Evolutionary conservation across 306 rosid genomes (phyloP).

Genomic region (Vigna angularis): DNA sequence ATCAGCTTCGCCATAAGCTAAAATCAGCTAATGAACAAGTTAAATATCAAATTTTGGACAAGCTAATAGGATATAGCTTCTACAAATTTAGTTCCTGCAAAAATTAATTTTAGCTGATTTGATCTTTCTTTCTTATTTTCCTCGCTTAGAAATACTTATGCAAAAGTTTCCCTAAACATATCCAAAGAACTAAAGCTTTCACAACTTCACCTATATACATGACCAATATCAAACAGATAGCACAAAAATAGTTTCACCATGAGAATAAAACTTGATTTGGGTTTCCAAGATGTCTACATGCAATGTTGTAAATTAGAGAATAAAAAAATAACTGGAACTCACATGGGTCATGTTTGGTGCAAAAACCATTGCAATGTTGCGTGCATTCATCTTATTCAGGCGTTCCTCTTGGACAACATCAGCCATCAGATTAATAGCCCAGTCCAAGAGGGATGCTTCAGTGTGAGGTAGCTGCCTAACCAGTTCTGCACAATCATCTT

Average conservation of each 20-base stretch:
- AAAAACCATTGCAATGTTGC: constrained; percentile 92
- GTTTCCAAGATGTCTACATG: neutral
- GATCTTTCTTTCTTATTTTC: no score
- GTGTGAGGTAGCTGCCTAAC: constrained; percentile 68
- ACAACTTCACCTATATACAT: no score
- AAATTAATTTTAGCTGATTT: no score
- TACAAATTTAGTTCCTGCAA: no score
- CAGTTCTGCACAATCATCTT: constrained; percentile 77
- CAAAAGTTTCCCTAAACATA: no score
- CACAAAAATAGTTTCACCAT: neutral
- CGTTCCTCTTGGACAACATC: constrained; percentile 84
- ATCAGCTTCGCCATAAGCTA: no score
- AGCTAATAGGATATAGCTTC: no score
- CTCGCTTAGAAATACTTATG: no score
- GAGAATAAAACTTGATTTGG: neutral
- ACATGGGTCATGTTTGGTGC: constrained; percentile 99
- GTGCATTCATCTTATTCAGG: constrained; percentile 89
- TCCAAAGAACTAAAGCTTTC: no score
- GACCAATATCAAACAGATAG: no score
- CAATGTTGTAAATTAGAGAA: constrained; percentile 10
- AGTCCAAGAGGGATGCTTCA: constrained; percentile 81
- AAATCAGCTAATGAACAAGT: no score
- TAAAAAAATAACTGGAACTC: constrained; percentile 23
- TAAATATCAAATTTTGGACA: no score
- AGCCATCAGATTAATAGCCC: constrained; percentile 95